Conservation (phyloP, 1,284 basidiomycete species). For the Heterobasidion occidentale region DNA sequence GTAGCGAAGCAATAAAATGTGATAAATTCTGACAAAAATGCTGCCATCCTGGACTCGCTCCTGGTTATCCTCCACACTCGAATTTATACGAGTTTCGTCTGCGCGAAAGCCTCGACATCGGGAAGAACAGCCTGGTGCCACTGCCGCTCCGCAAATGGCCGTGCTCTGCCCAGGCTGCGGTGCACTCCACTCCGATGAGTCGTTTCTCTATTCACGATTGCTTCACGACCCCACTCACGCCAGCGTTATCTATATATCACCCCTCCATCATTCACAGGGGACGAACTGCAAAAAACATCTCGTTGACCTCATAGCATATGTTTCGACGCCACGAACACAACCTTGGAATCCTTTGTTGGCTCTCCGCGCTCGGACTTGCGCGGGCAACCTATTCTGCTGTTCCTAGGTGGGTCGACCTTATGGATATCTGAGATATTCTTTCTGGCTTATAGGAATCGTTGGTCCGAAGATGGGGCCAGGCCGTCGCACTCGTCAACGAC, state of each 20-base stretch:
- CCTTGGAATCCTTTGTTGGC: background rate
- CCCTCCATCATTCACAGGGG: background rate
- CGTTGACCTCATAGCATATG: background rate
- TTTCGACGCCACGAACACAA: background rate
- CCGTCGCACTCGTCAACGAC: slow-evolving; percentile 50
- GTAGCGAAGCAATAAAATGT: no score
- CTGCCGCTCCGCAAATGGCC: no score
- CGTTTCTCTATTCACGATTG: background rate
- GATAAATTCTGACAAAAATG: no score
- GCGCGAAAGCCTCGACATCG: no score
- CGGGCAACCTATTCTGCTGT: slow-evolving; percentile 13
- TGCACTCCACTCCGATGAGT: no score
- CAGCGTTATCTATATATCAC: background rate
- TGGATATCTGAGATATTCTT: background rate
- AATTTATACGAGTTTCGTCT: no score
- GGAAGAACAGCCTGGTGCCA: no score
- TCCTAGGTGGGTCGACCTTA: slow-evolving; percentile 16
- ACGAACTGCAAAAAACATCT: background rate
- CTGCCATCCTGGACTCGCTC: no score
- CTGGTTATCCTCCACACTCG: no score
- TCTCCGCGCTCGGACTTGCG: background rate
- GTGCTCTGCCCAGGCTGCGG: no score
- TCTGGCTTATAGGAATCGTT: background rate
- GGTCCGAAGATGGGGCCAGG: slow-evolving; percentile 72
- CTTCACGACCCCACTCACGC: background rate